Base-by-base conservation (phyloP, 441 rosid genomes). In the Bocquillonia castaneifolia region DNA sequence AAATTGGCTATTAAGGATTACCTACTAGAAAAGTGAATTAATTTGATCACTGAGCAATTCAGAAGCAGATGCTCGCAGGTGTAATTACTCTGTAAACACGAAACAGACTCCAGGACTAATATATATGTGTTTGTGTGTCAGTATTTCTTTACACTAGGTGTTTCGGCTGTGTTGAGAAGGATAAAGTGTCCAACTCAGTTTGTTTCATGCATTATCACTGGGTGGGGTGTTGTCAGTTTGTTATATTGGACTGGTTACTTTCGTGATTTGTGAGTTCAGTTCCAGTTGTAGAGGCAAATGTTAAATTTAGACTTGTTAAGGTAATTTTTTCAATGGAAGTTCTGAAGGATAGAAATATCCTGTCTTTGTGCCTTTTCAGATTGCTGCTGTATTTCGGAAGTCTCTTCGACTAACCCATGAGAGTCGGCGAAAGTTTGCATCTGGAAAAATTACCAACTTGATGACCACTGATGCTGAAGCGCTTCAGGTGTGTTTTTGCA, bases 381-480 rank as follows among this genome's bases (percentile, higher is more conserved):
- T 93, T 81, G 99, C 99, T 76, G 97, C 98, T 72, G 94, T 96
- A 45, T 96, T 93, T 81, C 87, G 94, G 47, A 96, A 96, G 79
- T 88, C 99, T 50, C 81, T 91, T 68, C 85, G 97, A 89, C 77
- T 96, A 70, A 96, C 98, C 51, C 92, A 93, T 34, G 98, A 96
- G 80, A 79, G 91, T 55, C 96, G 99, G 59, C 86, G 77, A 73
- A 82, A 84, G 74, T 91, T 93, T 81, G 81, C 91, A 58, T 77
- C 99, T 58, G 99, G 98, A 72, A 96, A 96, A 82, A 91, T 93
- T 76, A 96, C 98, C 74, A 96, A 96, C 83, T 82, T 96, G 86
- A 96, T 96, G 98, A 93, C 98, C 25, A 91, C 97, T 56, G 99
- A 93, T 85, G 87, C 98, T 74, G 96, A 91, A 77, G 80, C 97